Evolutionary conservation across 1,139 yeast genomes (phyloP).

Genomic region (Schizosaccharomyces versatilis): DNA sequence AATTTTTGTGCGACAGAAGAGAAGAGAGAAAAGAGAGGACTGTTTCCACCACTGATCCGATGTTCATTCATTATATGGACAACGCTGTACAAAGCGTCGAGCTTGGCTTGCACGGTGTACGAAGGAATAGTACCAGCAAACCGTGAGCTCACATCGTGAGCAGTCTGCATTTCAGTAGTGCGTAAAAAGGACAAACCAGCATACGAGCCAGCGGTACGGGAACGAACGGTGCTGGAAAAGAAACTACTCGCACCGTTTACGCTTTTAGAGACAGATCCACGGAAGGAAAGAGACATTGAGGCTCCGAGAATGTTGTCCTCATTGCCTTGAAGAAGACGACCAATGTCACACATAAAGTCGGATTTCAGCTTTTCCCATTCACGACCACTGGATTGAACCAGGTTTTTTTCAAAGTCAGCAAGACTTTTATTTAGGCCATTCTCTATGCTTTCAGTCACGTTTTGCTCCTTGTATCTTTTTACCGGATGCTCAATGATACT

Average conservation of each 20-base stretch:
- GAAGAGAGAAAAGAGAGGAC: not conserved
- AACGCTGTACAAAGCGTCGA: not conserved
- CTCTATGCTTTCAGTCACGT: conserved; percentile 62
- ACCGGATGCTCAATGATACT: conserved; percentile 21
- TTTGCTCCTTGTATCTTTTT: conserved; percentile 56
- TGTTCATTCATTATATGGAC: not conserved
- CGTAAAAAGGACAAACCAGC: too few species aligned
- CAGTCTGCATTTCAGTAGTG: too few species aligned
- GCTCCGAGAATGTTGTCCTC: conserved; percentile 11
- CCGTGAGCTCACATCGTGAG: too few species aligned
- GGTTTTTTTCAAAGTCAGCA: conserved; percentile 57
- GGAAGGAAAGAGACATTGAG: not conserved
- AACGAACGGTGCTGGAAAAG: too few species aligned
- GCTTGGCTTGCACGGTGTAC: too few species aligned
- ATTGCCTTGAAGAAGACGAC: conserved; percentile 14
- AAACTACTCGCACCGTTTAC: too few species aligned
- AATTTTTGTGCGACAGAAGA: not conserved
- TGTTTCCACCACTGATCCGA: not conserved
- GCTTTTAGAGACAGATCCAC: too few species aligned
- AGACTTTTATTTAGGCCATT: conserved; percentile 56
- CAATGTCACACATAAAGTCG: conserved; percentile 54
- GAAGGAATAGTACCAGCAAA: too few species aligned
- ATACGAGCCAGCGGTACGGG: too few species aligned
- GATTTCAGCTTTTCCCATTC: conserved; percentile 69
- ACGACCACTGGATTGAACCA: conserved; percentile 46